phyloP scores from a whole-genome alignment of 2,329 filamentous ascomycete species.

The Aspergillus cejpii region DNA sequence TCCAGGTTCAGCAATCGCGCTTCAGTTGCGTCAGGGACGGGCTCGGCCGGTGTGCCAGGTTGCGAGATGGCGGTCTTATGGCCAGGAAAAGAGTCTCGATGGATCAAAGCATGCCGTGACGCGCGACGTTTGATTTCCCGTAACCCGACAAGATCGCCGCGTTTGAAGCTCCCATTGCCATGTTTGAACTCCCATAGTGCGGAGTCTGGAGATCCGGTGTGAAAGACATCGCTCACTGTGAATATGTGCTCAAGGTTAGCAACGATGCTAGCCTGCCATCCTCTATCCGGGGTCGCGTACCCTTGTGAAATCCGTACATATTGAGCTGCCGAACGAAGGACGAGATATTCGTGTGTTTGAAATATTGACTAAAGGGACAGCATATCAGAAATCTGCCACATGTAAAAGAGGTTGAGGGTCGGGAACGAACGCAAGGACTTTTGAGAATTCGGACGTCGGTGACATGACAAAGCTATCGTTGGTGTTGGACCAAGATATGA shows the following conservation, averaged over 20 bases:
- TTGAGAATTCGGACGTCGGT: constrained; percentile 92
- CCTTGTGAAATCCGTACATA: constrained; percentile 99
- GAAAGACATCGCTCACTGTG: constrained; percentile 93
- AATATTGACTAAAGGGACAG: constrained; percentile 68
- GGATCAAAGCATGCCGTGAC: constrained; percentile 85
- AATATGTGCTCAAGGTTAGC: constrained; percentile 7
- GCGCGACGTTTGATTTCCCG: constrained; percentile 93
- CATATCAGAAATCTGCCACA: constrained; percentile 16
- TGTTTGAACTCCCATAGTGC: constrained; percentile 99
- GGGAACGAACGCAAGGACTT: constrained; percentile 82
- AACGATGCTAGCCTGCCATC: constrained; percentile 1
- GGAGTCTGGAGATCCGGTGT: constrained; percentile 86
- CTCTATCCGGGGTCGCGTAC: constrained; percentile 43
- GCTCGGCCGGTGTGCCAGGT: constrained; percentile 76
- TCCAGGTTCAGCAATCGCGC: constrained; percentile 69
- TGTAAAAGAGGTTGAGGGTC: neutral
- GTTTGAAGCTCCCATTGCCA: constrained; percentile 93
- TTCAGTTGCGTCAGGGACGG: constrained; percentile 72
- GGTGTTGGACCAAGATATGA: constrained; percentile 91
- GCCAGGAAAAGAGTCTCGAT: constrained; percentile 78
- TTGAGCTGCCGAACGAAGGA: constrained; percentile 97
- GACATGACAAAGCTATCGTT: constrained; percentile 99
- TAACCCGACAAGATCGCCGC: constrained; percentile 82
- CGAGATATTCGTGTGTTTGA: constrained; percentile 98
- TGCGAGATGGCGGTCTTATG: constrained; percentile 71